Base-by-base conservation (phyloP, 2,329 filamentous ascomycete genomes). In the Exophiala spinifera region DNA sequence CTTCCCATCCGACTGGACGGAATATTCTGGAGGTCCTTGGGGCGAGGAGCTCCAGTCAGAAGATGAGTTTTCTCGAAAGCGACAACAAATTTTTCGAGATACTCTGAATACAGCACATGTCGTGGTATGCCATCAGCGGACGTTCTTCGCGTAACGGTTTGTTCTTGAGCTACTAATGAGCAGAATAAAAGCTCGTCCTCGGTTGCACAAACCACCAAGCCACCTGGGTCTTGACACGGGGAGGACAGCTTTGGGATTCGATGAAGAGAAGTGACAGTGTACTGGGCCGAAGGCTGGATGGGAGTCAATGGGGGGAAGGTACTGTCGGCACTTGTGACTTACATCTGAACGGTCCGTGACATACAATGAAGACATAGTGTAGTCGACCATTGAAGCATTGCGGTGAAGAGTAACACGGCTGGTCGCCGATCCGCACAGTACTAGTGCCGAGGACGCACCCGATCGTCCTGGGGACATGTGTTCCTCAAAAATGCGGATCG, bases 71-170 rank as follows among this genome's bases (percentile, higher is more conserved):
- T 61, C 34, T 64, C 68, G 56, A 74, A 79, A 19, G 76, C 76
- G 11, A 79, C 74, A 28, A 83, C 72, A 23, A 83, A 69, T 55
- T 73, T 74, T 11, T 72, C 69, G 8, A 79, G 64, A 46, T 70
- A 67, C 11, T 68, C 63, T 8, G 78, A 75, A 63, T 79, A 80
- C 8, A 72, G 65, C 8, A 79, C 51, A 52, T 69, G 70, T 58
- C 64, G 70, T 7, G 74, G 72, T 15, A 67, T 71, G n/a, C 74
- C 74, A 37, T 69, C 69, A 11, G 76, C 48, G 20, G 64, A 63
- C 25, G 74, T 69, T 14, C 69, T 68, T 31, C 72, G 69, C 8
- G 74, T 71, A 25, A 78, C 36, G 69, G 66, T 56, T 70, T 74
- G 43, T 68, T 57, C 57, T 47, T 60, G 55, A 13, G 54, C 33